Evolutionary conservation across 768 basidiomycete species (phyloP), one percentile per base, ranked within the genome.

Genomic region (Sarcodon aspratus): DNA sequence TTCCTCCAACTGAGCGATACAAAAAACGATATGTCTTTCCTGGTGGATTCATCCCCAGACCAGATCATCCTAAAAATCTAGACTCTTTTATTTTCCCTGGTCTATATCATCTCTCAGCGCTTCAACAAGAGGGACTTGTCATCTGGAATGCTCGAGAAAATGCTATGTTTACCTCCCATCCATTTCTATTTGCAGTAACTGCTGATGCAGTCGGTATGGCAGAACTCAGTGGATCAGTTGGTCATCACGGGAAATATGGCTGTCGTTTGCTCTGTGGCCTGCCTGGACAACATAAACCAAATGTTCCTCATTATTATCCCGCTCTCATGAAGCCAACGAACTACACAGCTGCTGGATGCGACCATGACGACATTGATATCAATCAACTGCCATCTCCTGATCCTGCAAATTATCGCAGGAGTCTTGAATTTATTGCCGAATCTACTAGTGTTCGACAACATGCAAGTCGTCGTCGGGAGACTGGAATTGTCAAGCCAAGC

Each of bases 401-500:
- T 6, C 34, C 44, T 12, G n/a, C 12, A 9, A 37, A 43, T 2
- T 65, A 64, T 47, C 9, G 48, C 3, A 12, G 4, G 1, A 58
- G 60, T 37, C 51, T 68, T 1, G 9, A 10, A 1, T 11, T 34
- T n/a, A 48, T 66, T 9, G 7, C 52, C 1, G 7, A 13, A 1
- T 59, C 66, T 1, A 27, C n/a, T 0, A 63, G 54, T n/a, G 33
- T 56, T 4, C 49, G 53, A 0, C 48, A 66, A 31, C 71, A 62
- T 47, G 48, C 59, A 15, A 34, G 49, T 1, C 34, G 42, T 5
- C 63, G 67, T 0, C 55, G 55, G 3, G 33, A 46, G 12, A 66
- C 64, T 1, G 67, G 71, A 0, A 61, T 75, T 33, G 51, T 51
- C n/a, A 67, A 66, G 44, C 65, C 66, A 0, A 66, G 57, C n/a